phyloP scores from a whole-genome alignment of 2,329 filamentous ascomycete genomes.

The Bipolaris victoriae region DNA sequence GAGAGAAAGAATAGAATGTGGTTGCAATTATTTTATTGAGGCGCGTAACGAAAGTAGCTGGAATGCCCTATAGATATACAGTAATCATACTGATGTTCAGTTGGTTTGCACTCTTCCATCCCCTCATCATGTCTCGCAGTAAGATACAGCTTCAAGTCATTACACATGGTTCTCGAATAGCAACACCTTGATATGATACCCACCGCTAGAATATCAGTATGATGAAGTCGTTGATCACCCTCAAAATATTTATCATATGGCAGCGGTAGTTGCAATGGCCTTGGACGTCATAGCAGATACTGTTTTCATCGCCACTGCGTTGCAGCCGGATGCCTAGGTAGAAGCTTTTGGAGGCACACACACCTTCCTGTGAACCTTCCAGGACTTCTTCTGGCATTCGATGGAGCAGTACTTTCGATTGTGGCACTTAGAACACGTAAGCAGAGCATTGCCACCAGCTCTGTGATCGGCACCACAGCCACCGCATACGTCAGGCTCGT shows the following conservation, averaged over 20 bases:
- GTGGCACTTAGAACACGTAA: slow-evolving; percentile 35
- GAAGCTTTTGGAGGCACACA: slow-evolving; percentile 17
- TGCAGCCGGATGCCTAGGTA: background rate
- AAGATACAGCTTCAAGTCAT: too few species aligned
- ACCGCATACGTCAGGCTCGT: slow-evolving; percentile 22
- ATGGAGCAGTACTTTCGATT: slow-evolving; percentile 37
- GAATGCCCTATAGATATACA: too few species aligned
- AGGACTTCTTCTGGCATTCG: slow-evolving; percentile 40
- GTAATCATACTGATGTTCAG: too few species aligned
- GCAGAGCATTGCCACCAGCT: slow-evolving; percentile 15
- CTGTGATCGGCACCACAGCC: slow-evolving; percentile 16
- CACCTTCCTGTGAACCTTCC: slow-evolving; percentile 43
- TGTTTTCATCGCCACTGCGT: background rate
- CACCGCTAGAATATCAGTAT: too few species aligned
- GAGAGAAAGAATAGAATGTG: too few species aligned
- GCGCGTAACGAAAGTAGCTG: too few species aligned
- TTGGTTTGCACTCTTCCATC: too few species aligned
- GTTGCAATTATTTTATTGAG: too few species aligned
- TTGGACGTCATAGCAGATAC: background rate
- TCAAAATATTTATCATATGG: background rate
- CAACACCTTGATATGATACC: too few species aligned
- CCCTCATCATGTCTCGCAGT: too few species aligned
- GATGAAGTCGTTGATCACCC: too few species aligned
- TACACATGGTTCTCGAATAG: too few species aligned
- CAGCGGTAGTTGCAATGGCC: background rate